A percentile compares a stretch with the other conserved stretches of the same genome.
Conservation (phyloP, 306 rosid species). For the Trifolium repens region DNA sequence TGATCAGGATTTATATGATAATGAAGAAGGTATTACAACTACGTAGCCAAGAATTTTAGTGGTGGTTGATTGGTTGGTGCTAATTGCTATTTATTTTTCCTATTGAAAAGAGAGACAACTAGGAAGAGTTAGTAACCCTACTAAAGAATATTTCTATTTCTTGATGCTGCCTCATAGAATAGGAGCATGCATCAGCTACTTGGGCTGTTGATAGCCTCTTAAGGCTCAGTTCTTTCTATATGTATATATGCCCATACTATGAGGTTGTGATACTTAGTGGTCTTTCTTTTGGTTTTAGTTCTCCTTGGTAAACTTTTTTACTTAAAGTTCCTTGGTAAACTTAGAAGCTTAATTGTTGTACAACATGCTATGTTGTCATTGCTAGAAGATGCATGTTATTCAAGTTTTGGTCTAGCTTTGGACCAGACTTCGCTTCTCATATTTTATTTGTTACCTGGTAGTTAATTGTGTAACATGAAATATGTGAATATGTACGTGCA, state of each 20-base stretch:
- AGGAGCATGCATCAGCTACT: no score
- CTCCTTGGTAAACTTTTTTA: no score
- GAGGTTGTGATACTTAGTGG: no score
- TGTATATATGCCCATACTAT: no score
- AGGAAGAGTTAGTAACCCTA: not conserved
- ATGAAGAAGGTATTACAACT: slow-evolving; percentile 73
- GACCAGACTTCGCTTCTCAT: slow-evolving; percentile 5
- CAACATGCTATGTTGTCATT: no score
- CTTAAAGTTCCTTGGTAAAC: no score
- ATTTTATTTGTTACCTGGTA: slow-evolving; percentile 1
- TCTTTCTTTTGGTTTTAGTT: no score
- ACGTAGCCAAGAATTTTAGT: not conserved
- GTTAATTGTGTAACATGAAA: slow-evolving; percentile 10
- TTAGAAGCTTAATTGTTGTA: no score
- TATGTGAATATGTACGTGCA: slow-evolving; percentile 7
- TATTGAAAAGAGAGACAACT: slow-evolving; percentile 31
- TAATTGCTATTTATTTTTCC: slow-evolving; percentile 2
- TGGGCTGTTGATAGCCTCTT: no score
- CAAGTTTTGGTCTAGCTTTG: not conserved
- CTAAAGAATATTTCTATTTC: slow-evolving; percentile 21
- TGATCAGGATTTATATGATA: slow-evolving; percentile 60
- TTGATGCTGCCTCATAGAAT: not conserved
- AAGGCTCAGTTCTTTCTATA: no score
- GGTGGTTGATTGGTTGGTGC: slow-evolving; percentile 11
- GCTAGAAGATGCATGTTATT: not conserved